A percentile compares a stretch with the other conserved stretches of the same genome.
Conservation (phyloP, 257 asterid genomes). For the Capsicum baccatum region DNA sequence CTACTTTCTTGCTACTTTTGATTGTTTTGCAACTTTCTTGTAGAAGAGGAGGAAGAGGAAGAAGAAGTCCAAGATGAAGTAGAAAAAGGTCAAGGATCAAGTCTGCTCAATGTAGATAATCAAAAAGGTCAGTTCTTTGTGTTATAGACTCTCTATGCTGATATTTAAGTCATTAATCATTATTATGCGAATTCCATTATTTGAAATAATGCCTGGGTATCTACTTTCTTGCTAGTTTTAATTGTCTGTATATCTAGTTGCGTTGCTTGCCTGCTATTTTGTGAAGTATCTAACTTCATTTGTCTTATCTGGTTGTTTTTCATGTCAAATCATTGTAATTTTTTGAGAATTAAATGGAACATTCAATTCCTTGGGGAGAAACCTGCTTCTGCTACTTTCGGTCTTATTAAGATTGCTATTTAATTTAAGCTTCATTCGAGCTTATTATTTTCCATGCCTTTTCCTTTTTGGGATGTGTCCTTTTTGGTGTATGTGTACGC, state of each 20-base stretch:
- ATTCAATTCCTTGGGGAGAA: background rate
- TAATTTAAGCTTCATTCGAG: background rate
- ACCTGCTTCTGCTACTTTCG: background rate
- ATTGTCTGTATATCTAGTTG: background rate
- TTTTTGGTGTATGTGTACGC: background rate
- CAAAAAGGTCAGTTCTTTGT: background rate
- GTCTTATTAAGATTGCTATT: background rate
- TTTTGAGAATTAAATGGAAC: background rate
- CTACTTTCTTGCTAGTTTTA: background rate
- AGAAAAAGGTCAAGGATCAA: constrained; percentile 19
- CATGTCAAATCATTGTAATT: constrained; percentile 8
- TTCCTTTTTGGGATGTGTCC: background rate
- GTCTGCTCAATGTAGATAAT: background rate
- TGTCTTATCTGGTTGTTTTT: constrained; percentile 13
- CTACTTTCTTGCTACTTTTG: background rate
- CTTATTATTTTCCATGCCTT: background rate
- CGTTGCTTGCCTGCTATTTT: background rate
- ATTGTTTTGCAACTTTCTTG: background rate
- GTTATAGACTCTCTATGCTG: background rate
- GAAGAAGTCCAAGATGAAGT: background rate
- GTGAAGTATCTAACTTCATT: background rate
- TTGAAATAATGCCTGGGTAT: background rate
- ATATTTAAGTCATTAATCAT: background rate
- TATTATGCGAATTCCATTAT: background rate
- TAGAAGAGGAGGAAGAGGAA: background rate